These are phyloP conservation scores for Geotrichum europaeum DNA, from an alignment of 1,139 yeast genomes.

Conservation along the genomic window DNA sequence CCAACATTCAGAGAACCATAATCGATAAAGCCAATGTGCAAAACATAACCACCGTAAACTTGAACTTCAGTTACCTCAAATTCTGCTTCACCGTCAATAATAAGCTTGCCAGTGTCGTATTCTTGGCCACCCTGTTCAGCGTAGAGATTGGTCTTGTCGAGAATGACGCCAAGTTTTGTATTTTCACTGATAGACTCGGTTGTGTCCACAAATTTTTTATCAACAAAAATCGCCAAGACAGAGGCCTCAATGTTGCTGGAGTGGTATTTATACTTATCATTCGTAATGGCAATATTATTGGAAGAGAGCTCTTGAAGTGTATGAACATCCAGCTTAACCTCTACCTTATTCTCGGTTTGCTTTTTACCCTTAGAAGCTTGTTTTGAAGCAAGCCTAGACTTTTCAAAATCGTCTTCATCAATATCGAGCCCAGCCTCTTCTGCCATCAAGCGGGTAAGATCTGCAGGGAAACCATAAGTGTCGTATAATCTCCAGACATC, in stretches of 20 bases:
- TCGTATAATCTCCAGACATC: slow-evolving; percentile 98
- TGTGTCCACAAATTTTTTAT: slow-evolving; percentile 50
- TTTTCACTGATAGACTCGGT: slow-evolving; percentile 41
- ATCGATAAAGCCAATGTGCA: slow-evolving; percentile 80
- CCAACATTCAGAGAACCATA: slow-evolving; percentile 69
- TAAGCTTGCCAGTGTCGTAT: slow-evolving; percentile 87
- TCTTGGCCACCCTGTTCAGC: slow-evolving; percentile 99
- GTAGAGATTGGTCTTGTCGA: slow-evolving; percentile 89
- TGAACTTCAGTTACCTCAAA: slow-evolving; percentile 90
- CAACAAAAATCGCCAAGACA: slow-evolving; percentile 67
- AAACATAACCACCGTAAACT: slow-evolving; percentile 85
- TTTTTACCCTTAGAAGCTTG: slow-evolving; percentile 94
- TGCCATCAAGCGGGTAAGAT: slow-evolving; percentile 95
- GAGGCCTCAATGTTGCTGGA: slow-evolving; percentile 33
- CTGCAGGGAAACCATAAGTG: slow-evolving; percentile 99
- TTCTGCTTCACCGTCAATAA: slow-evolving; percentile 80
- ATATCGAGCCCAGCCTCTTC: slow-evolving; percentile 94
- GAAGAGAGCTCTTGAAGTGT: slow-evolving; percentile 52
- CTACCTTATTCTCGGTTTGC: slow-evolving; percentile 47
- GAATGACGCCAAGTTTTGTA: slow-evolving; percentile 64
- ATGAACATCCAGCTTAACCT: slow-evolving; percentile 82
- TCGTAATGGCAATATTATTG: slow-evolving; percentile 64
- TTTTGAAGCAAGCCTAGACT: slow-evolving; percentile 79
- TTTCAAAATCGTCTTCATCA: slow-evolving; percentile 86
- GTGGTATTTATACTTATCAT: slow-evolving; percentile 60